Percentiles rank a stretch among this genome's conserved stretches.
phyloP scores from a whole-genome alignment of 108 stramenopile genomes.

The Heterococcus sp. region DNA sequence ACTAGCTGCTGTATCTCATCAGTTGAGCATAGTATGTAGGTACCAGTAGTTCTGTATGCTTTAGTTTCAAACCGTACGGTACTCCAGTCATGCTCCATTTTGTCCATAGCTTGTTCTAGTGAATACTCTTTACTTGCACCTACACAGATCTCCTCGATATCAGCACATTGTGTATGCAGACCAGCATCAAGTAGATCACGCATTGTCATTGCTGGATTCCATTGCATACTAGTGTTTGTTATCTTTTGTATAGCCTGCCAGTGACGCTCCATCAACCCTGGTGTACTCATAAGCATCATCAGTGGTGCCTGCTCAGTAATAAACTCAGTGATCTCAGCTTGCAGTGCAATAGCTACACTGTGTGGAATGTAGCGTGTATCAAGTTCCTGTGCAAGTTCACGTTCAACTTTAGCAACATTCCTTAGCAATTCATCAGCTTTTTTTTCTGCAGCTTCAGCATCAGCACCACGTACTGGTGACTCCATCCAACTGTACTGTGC shows the following conservation, averaged over 20 bases:
- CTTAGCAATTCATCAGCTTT: conserved; percentile 54
- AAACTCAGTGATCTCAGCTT: conserved; percentile 55
- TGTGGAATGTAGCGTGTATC: conserved; percentile 37
- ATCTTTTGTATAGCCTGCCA: conserved; percentile 60
- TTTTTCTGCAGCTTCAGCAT: conserved; percentile 59
- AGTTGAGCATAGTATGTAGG: conserved; percentile 55
- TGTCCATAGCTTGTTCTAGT: conserved; percentile 62
- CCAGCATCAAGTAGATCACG: conserved; percentile 55
- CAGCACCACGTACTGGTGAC: conserved; percentile 25
- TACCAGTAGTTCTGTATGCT: conserved; percentile 59
- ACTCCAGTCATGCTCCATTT: conserved; percentile 65
- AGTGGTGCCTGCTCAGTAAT: conserved; percentile 56
- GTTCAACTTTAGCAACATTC: conserved; percentile 30
- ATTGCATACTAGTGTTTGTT: conserved; percentile 47
- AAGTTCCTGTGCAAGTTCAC: conserved; percentile 56
- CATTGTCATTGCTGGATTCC: conserved; percentile 21
- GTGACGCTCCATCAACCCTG: conserved; percentile 64
- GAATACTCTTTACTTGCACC: conserved; percentile 65
- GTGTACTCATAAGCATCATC: conserved; percentile 63
- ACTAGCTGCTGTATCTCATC: conserved; percentile 68
- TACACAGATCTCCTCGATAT: conserved; percentile 61
- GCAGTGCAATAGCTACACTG: conserved; percentile 42
- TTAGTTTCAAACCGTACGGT: conserved; percentile 57
- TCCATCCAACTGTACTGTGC: conserved; percentile 43
- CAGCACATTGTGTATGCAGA: conserved; percentile 51